Base-by-base conservation (phyloP, 176 grass and related monocot genomes). In the Carex scoparia region DNA sequence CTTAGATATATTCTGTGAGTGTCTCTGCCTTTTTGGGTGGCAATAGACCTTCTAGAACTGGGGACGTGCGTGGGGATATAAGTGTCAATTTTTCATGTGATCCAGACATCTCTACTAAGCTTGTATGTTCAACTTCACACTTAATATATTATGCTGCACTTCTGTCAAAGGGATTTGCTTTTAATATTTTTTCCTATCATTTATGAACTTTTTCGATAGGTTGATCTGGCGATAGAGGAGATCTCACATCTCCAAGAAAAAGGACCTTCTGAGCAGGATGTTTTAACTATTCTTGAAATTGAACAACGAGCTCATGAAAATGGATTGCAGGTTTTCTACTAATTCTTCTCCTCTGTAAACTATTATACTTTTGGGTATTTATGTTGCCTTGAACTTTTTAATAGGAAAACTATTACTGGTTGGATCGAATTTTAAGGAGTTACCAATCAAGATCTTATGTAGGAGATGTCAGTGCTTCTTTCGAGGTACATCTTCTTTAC, bases 251-350 rank as follows among this genome's bases (percentile, higher is more conserved):
- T 99, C 80, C 93, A 99, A 84, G 67, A 75, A 73, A 86, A 95
- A 82, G 93, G 96, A 65, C 96, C 96, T 86, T 91, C 90, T 72
- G 88, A 99, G 71, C 84, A 95, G 60, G 96, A 99, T 87, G 87
- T 92, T 76, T 92, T 42, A 65, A 88, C 93, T 79, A 87, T 95
- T 88, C 88, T 99, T 61, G 93, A 99, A 90, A 95, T 95, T 79
- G 96, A 99, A 88, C 93, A 99, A 86, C 84, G 96, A 94, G 96
- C 96, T 15, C 91, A 95, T 94, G 96, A 99, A 92, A 99, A 99
- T 92, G 93, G 96, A 85, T 84, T 95, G 53, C 93, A 98, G 86
- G 95, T 98, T 90, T 85, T 79, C 11, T 56, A 61, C 84, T 57
- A 42, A 76, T 62, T 78, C 5, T 16, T 42, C 18, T 35, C 51